phyloP scores from a whole-genome alignment of 1,139 yeast genomes.

The Protomyces macrosporus region DNA sequence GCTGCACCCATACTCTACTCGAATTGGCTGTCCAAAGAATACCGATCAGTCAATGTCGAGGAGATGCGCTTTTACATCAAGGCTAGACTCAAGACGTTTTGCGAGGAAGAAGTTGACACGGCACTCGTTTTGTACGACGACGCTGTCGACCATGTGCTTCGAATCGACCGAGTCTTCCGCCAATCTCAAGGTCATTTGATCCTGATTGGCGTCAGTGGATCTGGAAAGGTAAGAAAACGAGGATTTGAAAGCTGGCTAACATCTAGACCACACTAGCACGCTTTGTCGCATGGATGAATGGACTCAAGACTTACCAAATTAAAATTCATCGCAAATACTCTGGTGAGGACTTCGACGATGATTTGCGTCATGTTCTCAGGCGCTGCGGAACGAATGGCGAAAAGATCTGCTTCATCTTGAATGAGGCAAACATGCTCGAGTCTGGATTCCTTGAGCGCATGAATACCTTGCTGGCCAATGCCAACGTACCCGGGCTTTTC shows the following conservation, averaged over 20 bases:
- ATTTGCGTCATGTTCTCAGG: slow-evolving; percentile 52
- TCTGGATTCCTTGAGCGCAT: slow-evolving; percentile 81
- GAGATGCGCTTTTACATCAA: slow-evolving; percentile 53
- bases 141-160: slow-evolving; percentile 64
- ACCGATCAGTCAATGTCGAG: slow-evolving; percentile 51
- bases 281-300: slow-evolving; percentile 92
- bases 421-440: slow-evolving; percentile 72
- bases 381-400: slow-evolving; percentile 54
- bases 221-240: slow-evolving; percentile 52
- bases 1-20: slow-evolving; percentile 58
- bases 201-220: slow-evolving; percentile 75
- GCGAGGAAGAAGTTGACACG: slow-evolving; percentile 68
- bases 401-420: slow-evolving; percentile 65
- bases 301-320: slow-evolving; percentile 58
- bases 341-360: slow-evolving; percentile 61
- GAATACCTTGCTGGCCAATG: slow-evolving; percentile 86
- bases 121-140: slow-evolving; percentile 64
- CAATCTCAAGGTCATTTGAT: slow-evolving; percentile 91
- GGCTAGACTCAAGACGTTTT: slow-evolving; percentile 64
- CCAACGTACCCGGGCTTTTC: slow-evolving; percentile 87
- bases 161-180: slow-evolving; percentile 75
- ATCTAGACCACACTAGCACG: slow-evolving; percentile 54
- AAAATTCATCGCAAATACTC: slow-evolving; percentile 53
- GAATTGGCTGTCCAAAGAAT: slow-evolving; percentile 65
- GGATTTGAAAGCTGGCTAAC: slow-evolving; percentile 8